A percentile compares a stretch with the other conserved stretches of the same genome.
These are phyloP conservation scores for Funneliformis mosseae DNA, from an alignment of 192 early-diverging fungal genomes.

Conservation along the genomic window DNA sequence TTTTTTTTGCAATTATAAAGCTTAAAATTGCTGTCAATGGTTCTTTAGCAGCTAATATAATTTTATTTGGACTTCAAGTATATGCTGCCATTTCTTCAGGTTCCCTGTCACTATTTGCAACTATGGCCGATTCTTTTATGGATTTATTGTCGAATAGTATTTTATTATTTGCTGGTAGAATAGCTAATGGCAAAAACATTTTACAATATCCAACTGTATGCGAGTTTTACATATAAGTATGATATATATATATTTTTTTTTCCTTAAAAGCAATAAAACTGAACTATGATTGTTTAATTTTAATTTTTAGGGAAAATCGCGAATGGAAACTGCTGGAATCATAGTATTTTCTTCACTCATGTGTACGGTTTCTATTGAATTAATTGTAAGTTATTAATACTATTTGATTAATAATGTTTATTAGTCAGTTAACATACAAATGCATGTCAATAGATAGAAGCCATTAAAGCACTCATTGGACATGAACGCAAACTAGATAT, in stretches of 20 bases:
- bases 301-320: conserved; percentile 63
- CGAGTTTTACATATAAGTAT: neutral
- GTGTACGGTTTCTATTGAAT: conserved; percentile 68
- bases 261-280: too few species aligned
- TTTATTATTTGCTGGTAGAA: conserved; percentile 61
- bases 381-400: conserved; percentile 53
- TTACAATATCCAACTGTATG: conserved; percentile 72
- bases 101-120: conserved; percentile 76
- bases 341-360: conserved; percentile 81
- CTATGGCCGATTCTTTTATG: conserved; percentile 83
- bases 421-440: neutral
- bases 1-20: conserved; percentile 30
- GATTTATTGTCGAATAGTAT: conserved; percentile 71
- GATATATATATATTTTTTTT: neutral
- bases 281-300: too few species aligned
- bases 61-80: conserved; percentile 67
- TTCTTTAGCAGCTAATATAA: conserved; percentile 66
- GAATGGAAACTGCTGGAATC: conserved; percentile 77
- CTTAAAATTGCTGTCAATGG: conserved; percentile 70
- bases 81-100: conserved; percentile 74
- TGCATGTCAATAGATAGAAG: conserved; percentile 54
- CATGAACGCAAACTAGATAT: conserved; percentile 52
- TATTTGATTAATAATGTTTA: neutral
- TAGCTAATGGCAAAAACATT: conserved; percentile 61
- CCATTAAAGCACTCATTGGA: conserved; percentile 56